Evolutionary conservation across 169 alveolate genomes (phyloP), one percentile per base, ranked within the genome.

Genomic region (Plasmodium fragile): DNA sequence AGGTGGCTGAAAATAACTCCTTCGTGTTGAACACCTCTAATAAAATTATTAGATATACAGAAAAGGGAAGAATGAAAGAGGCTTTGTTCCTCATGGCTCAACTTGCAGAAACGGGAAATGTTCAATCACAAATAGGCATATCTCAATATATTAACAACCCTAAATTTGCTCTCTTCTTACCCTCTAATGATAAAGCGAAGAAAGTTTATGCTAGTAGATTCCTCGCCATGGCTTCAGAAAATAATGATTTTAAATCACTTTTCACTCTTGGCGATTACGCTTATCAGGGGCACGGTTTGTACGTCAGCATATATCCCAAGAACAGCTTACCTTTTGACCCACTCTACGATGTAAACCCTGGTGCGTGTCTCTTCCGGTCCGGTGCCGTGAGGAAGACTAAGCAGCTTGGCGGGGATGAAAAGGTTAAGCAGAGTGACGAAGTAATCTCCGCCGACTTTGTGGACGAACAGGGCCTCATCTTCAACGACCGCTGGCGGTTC

Each of bases 181-280:
- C 93, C n/a, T 4, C 82, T 18, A 77, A 87, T 87, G 34, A 45
- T 53, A 75, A 87, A 43, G 59, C 89, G 0, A 87, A 87, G 81
- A 77, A 87, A 43, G 53, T 87, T n/a, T 87, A 87, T 87, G 80
- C 93, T 30, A 87, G 93, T 16, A 87, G 93, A 16, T 87, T 52
- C 70, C 81, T 87, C 59, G 85, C 93, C 25, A 87, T 87, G 93
- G 93, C 93, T 2, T 77, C 93, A 32, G 93, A 87, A 32, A 73
- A 52, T 28, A 53, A 87, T 32, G 89, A 87, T 45, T 77, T 87
- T 39, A 73, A 87, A 30, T 87, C 93, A 0, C 49, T 87, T 2
- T 87, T 52, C 81, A 87, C 87, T 28, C 70, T 87, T 7, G 93
- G 93, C 0, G 93, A 87, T 77, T 87, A 87, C 69, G 93, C 93